Evolutionary conservation across 192 early-diverging fungal genomes (phyloP).

Genomic region (Helicostylum pulchrum): DNA sequence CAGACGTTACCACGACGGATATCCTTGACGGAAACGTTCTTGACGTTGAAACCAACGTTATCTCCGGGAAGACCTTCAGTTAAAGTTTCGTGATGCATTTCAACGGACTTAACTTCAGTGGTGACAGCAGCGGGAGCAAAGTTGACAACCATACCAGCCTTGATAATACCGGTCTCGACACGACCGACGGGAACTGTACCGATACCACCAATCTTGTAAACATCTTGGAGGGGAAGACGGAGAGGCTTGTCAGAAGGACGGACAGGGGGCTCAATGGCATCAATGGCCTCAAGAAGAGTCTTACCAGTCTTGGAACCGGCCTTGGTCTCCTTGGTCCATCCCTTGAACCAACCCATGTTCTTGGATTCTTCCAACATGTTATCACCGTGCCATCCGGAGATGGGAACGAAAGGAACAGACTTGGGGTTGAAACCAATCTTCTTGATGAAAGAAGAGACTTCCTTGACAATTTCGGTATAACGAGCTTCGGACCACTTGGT

Average conservation of each 20-base stretch:
- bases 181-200: slow-evolving; percentile 96
- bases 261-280: slow-evolving; percentile 87
- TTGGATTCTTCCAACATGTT: slow-evolving; percentile 93
- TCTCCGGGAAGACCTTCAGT: slow-evolving; percentile 88
- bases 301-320: slow-evolving; percentile 60
- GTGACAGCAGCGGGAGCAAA: slow-evolving; percentile 32
- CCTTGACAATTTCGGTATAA: slow-evolving; percentile 97
- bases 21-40: slow-evolving; percentile 97
- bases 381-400: slow-evolving; percentile 98
- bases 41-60: slow-evolving; percentile 99
- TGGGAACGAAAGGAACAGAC: slow-evolving; percentile 92
- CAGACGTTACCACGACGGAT: slow-evolving; percentile 95
- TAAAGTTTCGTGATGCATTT: slow-evolving; percentile 97
- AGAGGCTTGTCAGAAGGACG: slow-evolving; percentile 93
- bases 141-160: slow-evolving; percentile 36
- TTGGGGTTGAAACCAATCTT: slow-evolving; percentile 96
- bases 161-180: slow-evolving; percentile 95
- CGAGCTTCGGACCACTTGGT: slow-evolving; percentile 91
- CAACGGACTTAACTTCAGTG: slow-evolving; percentile 95
- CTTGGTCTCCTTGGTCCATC: slow-evolving; percentile 92
- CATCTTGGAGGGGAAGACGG: slow-evolving; percentile 95
- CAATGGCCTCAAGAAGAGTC: slow-evolving; percentile 94
- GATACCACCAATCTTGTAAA: slow-evolving; percentile 99
- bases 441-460: slow-evolving; percentile 94
- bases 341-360: slow-evolving; percentile 98